Evolutionary conservation across 1,284 basidiomycete genomes (phyloP).

Genomic region (Apiotrichum gamsii): DNA sequence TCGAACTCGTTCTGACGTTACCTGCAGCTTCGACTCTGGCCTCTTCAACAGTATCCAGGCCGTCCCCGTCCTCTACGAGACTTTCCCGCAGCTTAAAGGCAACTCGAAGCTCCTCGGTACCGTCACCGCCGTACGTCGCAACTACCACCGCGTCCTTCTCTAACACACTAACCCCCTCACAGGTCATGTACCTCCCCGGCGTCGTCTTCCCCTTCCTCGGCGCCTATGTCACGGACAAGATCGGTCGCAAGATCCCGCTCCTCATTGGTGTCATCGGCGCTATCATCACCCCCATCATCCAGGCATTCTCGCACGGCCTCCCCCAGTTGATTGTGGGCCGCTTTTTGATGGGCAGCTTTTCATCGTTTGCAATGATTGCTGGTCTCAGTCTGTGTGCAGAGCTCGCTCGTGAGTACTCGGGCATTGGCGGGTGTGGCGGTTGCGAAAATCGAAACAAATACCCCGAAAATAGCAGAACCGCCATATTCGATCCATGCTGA

Average conservation of each 20-base stretch:
- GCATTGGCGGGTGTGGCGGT: not conserved
- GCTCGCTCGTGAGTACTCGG: not conserved
- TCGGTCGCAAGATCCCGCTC: constrained; percentile 11
- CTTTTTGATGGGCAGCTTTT: constrained; percentile 8
- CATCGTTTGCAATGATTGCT: constrained; percentile 1
- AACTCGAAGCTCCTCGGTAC: constrained; percentile 6
- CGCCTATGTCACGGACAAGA: constrained; percentile 3
- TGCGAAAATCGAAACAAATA: too few relatives aligned
- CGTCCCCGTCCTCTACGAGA: not conserved
- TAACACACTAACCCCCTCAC: too few relatives aligned
- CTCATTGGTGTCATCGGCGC: constrained; percentile 7
- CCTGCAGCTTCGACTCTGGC: constrained; percentile 5
- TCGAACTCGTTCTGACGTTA: too few relatives aligned
- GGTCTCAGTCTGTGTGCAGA: constrained; percentile 9
- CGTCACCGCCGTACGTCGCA: constrained; percentile 3
- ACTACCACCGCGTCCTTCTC: not conserved
- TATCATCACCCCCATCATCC: constrained; percentile 7
- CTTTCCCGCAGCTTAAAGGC: not conserved
- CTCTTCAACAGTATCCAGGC: constrained; percentile 5
- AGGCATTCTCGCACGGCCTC: constrained; percentile 1
- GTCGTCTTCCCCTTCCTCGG: constrained; percentile 1
- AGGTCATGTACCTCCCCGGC: constrained; percentile 6
- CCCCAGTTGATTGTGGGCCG: constrained; percentile 5
- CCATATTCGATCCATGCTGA: not conserved
- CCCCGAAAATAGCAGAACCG: too few relatives aligned